Base-by-base conservation (phyloP, 2,329 filamentous ascomycete genomes). In the Amauroascus niger region DNA sequence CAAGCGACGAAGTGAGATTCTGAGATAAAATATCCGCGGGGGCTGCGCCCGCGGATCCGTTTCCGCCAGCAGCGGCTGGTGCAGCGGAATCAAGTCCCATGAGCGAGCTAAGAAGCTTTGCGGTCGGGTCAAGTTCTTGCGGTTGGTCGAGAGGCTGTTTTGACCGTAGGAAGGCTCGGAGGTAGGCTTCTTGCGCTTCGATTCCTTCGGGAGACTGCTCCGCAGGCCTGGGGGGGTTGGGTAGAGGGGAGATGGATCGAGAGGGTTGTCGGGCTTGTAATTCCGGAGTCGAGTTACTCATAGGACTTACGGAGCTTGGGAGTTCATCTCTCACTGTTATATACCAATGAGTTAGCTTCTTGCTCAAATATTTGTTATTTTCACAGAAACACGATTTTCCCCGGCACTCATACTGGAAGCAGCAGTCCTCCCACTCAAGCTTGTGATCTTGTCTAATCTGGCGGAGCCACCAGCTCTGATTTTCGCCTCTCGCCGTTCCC, bases 401-500 rank as follows among this genome's bases (percentile, higher is more conserved):
- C 35, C 20, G n/a, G 24, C 18, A 11, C 3, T 26, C 51, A 46
- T 55, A 59, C 56, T 30, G 37, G 39, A 53, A 13, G 70, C 69
- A 40, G 74, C 70, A 55, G 67, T 68, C 45, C 74, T 69, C 58
- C 79, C 81, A 55, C 79, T 81, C 52, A 83, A 64, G 35, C 74
- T 74, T 37, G 79, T 81, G 65, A 84, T 84, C 60, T 79, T 78
- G 54, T 82, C 78, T 41, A 84, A 70, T 57, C 81, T 74, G 35
- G 78, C 76, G 37, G 78, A 75, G 52, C 79, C 81, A 57, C 76
- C 75, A 44, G 76, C 75, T 58, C 73, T 74, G 63, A 83, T 79
- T 67, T 83, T 84, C 53, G 80, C 80, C 61, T 81, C 77, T 16
- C 80, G 76, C 57, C 80, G 79, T 65, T 84, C 81, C 56, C 81